phyloP scores from a whole-genome alignment of 1,139 yeast genomes.

The Candida freyschussii region DNA sequence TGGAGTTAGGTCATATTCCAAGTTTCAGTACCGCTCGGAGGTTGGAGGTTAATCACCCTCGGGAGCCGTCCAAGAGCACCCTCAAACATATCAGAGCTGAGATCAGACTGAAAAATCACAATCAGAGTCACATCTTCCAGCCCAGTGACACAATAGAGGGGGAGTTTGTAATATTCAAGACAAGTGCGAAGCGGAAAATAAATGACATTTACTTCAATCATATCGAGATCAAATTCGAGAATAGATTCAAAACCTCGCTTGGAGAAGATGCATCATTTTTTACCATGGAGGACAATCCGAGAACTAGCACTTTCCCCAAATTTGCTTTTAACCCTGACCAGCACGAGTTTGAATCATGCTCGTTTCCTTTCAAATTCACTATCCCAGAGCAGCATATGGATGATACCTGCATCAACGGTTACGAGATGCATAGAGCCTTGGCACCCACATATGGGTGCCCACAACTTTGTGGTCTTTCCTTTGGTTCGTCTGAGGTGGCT shows the following conservation, averaged over 20 bases:
- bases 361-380: conserved; percentile 18
- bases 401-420: conserved; percentile 9
- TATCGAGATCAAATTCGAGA: conserved; percentile 18
- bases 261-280: conserved; percentile 10
- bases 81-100: conserved; percentile 14
- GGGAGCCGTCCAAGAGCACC: conserved; percentile 16
- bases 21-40: conserved; percentile 7
- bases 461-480: conserved; percentile 13
- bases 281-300: conserved; percentile 18
- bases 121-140: conserved; percentile 5
- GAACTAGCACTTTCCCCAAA: conserved; percentile 5
- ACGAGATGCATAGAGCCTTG: conserved; percentile 10
- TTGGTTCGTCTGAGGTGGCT: conserved; percentile 14
- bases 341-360: conserved; percentile 7
- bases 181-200: conserved; percentile 7
- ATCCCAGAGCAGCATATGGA: conserved; percentile 18
- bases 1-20: conserved; percentile 10
- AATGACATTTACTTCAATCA: conserved; percentile 19
- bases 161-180: conserved; percentile 10
- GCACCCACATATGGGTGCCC: conserved; percentile 20
- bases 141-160: conserved; percentile 20
- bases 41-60: conserved; percentile 7
- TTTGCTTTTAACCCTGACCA: conserved; percentile 13
- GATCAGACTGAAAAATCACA: conserved; percentile 8
- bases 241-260: conserved; percentile 10